A percentile compares a stretch with the other conserved stretches of the same genome.
phyloP scores from a whole-genome alignment of 179 eudicot genomes.

The Sideroxylon spinosum region DNA sequence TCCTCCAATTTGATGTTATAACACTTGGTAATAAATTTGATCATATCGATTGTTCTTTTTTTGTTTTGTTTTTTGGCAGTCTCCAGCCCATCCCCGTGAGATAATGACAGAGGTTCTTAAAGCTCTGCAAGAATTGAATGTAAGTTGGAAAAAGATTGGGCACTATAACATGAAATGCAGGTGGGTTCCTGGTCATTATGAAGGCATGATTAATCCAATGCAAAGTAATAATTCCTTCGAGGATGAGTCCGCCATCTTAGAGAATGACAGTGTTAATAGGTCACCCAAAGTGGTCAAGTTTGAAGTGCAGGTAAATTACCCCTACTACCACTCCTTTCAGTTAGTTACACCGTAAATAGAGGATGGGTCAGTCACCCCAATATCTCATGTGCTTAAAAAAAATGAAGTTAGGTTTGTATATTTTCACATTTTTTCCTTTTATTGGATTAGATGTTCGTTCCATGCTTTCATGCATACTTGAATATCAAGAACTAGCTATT shows the following conservation, averaged over 20 bases:
- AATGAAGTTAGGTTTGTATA: too few relatives aligned
- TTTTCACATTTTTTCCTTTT: too few relatives aligned
- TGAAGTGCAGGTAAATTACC: slow-evolving; percentile 72
- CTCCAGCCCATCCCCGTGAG: slow-evolving; percentile 88
- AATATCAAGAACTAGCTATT: too few relatives aligned
- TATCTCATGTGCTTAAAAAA: too few relatives aligned
- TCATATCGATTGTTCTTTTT: background rate
- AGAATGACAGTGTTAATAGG: slow-evolving; percentile 36
- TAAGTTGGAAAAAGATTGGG: slow-evolving; percentile 84
- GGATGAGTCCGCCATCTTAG: slow-evolving; percentile 58
- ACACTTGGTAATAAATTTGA: background rate
- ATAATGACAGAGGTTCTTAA: slow-evolving; percentile 88
- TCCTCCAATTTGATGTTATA: background rate
- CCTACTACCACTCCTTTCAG: background rate
- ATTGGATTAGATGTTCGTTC: too few relatives aligned
- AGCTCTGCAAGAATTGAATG: slow-evolving; percentile 83
- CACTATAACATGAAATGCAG: slow-evolving; percentile 91
- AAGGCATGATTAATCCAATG: slow-evolving; percentile 50
- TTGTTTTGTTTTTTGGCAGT: slow-evolving; percentile 37
- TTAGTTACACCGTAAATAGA: background rate
- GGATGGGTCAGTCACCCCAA: too few relatives aligned
- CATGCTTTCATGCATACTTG: too few relatives aligned
- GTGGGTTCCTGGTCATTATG: slow-evolving; percentile 68
- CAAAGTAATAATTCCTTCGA: slow-evolving; percentile 48
- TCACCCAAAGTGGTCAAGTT: slow-evolving; percentile 71